Percentiles rank a stretch among this genome's conserved stretches.
Evolutionary conservation across 2,329 filamentous ascomycete species (phyloP).

Genomic region (Trichothecium sympodiale): DNA sequence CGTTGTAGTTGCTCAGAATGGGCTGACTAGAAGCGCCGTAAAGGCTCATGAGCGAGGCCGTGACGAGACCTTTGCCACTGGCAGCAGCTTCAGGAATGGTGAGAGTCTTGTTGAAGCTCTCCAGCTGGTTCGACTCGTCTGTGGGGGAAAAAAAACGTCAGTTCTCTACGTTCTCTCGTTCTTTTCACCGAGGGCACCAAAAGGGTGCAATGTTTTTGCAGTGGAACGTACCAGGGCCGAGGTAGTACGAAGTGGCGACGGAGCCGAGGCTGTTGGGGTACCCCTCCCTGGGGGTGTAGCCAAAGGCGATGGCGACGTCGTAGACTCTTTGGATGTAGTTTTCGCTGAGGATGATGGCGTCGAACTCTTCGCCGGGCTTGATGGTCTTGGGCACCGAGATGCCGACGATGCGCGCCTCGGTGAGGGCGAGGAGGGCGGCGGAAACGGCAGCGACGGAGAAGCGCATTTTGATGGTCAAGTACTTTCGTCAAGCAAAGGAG

Average conservation of each 20-base stretch:
- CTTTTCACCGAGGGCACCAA: background rate
- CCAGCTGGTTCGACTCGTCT: constrained; percentile 14
- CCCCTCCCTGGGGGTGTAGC: constrained; percentile 16
- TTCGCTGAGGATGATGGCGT: constrained; percentile 24
- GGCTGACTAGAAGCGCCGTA: constrained; percentile 13
- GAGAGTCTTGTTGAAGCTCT: constrained; percentile 14
- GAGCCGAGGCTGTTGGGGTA: constrained; percentile 18
- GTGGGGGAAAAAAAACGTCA: no score
- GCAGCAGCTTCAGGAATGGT: constrained; percentile 12
- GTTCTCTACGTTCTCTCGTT: no score
- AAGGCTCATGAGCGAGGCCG: constrained; percentile 16
- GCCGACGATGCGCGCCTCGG: constrained; percentile 29
- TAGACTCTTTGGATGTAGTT: constrained; percentile 32
- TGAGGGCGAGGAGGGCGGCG: constrained; percentile 11
- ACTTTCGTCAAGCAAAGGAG: no score
- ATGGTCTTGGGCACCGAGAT: constrained; percentile 29
- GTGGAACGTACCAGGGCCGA: constrained; percentile 20
- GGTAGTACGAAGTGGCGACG: constrained; percentile 18
- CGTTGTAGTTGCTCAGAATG: constrained; percentile 13
- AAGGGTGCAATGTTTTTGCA: background rate
- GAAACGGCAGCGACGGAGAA: constrained; percentile 12
- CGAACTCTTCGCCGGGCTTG: constrained; percentile 23
- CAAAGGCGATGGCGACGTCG: constrained; percentile 33
- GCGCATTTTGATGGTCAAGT: constrained; percentile 4
- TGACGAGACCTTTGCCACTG: constrained; percentile 13